These are phyloP conservation scores for Syzygium aromaticum DNA, from an alignment of 345 rosid species.

Conservation along the genomic window DNA sequence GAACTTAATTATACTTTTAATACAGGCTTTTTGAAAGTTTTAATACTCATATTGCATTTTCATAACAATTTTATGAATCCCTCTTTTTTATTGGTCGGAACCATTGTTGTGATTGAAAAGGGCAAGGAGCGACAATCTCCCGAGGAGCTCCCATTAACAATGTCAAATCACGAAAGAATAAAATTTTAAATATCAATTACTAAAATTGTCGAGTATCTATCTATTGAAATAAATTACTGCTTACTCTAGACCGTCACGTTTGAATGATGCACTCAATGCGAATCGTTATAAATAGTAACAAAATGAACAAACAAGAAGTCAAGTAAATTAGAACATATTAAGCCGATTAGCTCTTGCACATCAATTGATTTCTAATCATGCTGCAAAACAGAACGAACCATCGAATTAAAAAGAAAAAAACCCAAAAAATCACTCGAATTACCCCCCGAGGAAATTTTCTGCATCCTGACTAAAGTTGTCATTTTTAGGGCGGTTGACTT, in stretches of 20 bases:
- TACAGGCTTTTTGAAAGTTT: no score
- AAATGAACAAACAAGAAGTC: background rate
- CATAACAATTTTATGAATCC: no score
- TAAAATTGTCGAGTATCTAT: background rate
- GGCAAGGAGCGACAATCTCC: no score
- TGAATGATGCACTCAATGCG: no score
- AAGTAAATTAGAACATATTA: background rate
- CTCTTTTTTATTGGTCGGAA: no score
- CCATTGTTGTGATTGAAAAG: no score
- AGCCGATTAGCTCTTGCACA: background rate
- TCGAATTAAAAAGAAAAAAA: background rate
- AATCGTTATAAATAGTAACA: no score
- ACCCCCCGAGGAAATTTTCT: background rate
- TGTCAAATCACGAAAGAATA: background rate
- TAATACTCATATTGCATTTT: no score
- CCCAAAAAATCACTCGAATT: background rate
- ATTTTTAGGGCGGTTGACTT: background rate
- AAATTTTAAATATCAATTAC: background rate
- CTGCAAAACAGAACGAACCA: background rate
- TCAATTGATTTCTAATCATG: background rate
- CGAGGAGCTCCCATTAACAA: fast-evolving
- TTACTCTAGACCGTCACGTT: no score
- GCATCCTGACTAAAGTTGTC: constrained; percentile 8
- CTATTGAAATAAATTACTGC: background rate
- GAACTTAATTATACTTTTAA: no score